Base-by-base conservation (phyloP, 495 filamentous ascomycete species). In the Mycothermus thermophilus region DNA sequence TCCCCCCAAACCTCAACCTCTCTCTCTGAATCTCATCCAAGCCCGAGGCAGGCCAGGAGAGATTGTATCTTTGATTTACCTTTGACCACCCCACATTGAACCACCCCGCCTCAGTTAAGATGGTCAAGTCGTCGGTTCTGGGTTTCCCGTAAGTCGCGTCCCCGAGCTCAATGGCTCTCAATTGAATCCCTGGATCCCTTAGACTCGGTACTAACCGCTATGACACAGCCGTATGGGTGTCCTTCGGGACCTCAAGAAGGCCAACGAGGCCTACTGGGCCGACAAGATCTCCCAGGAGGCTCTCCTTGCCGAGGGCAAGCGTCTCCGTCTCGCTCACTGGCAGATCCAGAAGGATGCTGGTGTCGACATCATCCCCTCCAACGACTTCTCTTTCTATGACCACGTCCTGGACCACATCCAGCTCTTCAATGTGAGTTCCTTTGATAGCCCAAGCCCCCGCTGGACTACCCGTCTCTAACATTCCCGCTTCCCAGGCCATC, bases 201-300 rank as follows among this genome's bases (percentile, higher is more conserved):
- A n/a, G n/a, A n/a, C n/a, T n/a, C n/a, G n/a, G n/a, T n/a, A 33
- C 37, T 47, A n/a, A 50, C 40, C 6, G 18, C 8, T 20, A 3
- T 25, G 8, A 10, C 13, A 31, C 35, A 54, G 52, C 63, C 90
- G 90, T 59, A 94, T 95, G 83, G 90, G 90, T 65, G 81, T 71
- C 52, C 84, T 93, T 64, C 80, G 90, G 73, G 92, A 97, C 71
- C 79, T 97, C 57, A 97, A 97, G 81, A 97, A 97, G 75, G 90
- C 90, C 52, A 95, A 83, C 38, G 90, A 97, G 66, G 80, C 88
- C 50, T 77, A 95, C 77, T 97, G 90, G 90, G 81, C 63, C 54
- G 92, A 75, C 51, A 96, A 96, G 73, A 65, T 92, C 58, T 85
- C 82, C 35, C 81, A 80, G 47, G 74, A 80, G 42, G 83, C 84